Evolutionary conservation across 805 yeast species (phyloP).

Genomic region (Candida maltosa): DNA sequence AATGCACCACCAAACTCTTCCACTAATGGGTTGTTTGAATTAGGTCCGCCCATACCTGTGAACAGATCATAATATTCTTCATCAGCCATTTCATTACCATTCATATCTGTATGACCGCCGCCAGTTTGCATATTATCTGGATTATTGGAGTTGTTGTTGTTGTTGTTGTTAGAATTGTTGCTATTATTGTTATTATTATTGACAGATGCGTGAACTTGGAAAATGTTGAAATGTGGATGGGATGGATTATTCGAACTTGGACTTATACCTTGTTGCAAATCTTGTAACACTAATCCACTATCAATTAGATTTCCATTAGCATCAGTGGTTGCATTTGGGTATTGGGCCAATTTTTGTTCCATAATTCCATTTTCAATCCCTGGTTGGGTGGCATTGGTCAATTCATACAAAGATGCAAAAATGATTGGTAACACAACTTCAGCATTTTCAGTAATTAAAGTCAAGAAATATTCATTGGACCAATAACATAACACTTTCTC

Average conservation of each 20-base stretch:
- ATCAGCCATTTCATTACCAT: slow-evolving; percentile 35
- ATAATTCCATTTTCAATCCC: slow-evolving; percentile 38
- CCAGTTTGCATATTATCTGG: slow-evolving; percentile 12
- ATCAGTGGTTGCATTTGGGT: slow-evolving; percentile 36
- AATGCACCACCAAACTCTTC: slow-evolving; percentile 22
- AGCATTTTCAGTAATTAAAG: slow-evolving; percentile 86
- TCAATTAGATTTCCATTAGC: slow-evolving; percentile 43
- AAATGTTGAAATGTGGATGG: slow-evolving; percentile 19
- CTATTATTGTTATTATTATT: slow-evolving; percentile 9
- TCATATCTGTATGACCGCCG: slow-evolving; percentile 13
- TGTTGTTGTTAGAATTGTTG: slow-evolving; percentile 4
- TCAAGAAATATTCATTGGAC: slow-evolving; percentile 91
- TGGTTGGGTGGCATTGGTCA: slow-evolving; percentile 54
- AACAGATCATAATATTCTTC: slow-evolving; percentile 44
- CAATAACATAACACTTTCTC: slow-evolving; percentile 92
- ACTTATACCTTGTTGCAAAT: slow-evolving; percentile 17
- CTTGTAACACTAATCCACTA: slow-evolving; percentile 30
- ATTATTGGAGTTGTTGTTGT: slow-evolving; percentile 8
- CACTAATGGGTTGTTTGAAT: slow-evolving; percentile 8
- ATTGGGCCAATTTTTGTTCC: slow-evolving; percentile 34
- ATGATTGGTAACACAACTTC: slow-evolving; percentile 90
- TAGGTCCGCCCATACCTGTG: slow-evolving; percentile 20
- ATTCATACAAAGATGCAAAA: slow-evolving; percentile 84
- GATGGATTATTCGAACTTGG: slow-evolving; percentile 21
- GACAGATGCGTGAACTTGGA: slow-evolving; percentile 13